Evolutionary conservation across 306 rosid species (phyloP).

Genomic region (Quercus agrifolia): DNA sequence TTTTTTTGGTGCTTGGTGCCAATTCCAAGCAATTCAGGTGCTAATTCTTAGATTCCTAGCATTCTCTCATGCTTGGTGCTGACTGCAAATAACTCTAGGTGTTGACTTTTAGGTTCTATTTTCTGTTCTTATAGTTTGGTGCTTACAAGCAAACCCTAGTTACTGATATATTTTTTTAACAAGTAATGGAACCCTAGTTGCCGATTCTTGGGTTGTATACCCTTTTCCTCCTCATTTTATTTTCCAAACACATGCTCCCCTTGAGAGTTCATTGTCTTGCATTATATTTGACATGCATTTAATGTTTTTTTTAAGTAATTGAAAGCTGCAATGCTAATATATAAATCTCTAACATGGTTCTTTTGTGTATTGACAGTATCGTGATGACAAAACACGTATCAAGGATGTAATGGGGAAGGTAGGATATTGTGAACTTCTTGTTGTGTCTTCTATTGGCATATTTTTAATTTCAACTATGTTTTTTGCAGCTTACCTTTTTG

Average conservation of each 20-base stretch:
- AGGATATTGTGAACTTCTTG: constrained; percentile 12
- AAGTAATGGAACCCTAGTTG: background rate
- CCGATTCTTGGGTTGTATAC: background rate
- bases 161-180: too few species aligned
- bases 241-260: too few species aligned
- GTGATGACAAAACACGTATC: constrained; percentile 71
- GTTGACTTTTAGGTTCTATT: constrained; percentile 1
- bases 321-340: background rate
- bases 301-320: background rate
- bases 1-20: background rate
- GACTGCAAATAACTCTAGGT: too few species aligned
- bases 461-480: constrained; percentile 17
- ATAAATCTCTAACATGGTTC: constrained; percentile 15
- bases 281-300: background rate
- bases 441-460: constrained; percentile 14
- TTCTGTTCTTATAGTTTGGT: background rate
- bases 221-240: too few species aligned
- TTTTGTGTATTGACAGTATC: constrained; percentile 52
- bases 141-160: too few species aligned
- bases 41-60: too few species aligned
- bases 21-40: too few species aligned
- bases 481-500: constrained; percentile 50
- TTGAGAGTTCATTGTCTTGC: too few species aligned
- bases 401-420: constrained; percentile 87
- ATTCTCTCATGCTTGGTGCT: too few species aligned